Base-by-base conservation (phyloP, 164 flowering plant genomes). In the Tinospora cordifolia region DNA sequence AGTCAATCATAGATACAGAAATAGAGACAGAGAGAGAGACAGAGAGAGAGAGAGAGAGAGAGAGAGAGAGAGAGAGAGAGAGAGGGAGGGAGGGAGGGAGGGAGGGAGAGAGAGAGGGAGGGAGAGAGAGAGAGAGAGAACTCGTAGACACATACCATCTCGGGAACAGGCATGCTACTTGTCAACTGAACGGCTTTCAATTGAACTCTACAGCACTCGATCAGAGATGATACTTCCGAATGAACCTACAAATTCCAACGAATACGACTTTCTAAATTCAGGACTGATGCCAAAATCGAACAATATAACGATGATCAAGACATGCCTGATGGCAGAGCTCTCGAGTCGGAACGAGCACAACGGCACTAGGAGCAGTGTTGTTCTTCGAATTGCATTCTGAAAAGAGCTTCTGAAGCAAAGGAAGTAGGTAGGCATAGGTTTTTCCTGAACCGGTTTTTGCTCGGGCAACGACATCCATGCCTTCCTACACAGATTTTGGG, bases 361-460 rank as follows among this genome's bases (percentile, higher is more conserved):
- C 75, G 0, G 89, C 90, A 41, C 79, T 72, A 0, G 97, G 97
- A 39, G 88, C 92, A 63, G 72, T 80, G 70, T 81, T 80, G 71
- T 81, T 88, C 51, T 62, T 77, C 2, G 83, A 58, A 59, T 72
- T 77, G 10, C 79, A 71, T 51, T 79, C 87, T 5, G 84, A 69
- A 54, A 90, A 85, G 22, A 92, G 83, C 81, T 89, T 95, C 75
- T 95, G 99, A 17, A 95, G 87, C 82, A 92, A 71, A 1, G 99
- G 99, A 27, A 95, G 90, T 10, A 95, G 86, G 68, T 92, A 95
- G 1, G 99, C 97, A 30, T 85, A 88, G 13, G 99, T 95, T 79
- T 95, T 95, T 19, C 99, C 99, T 1, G 99, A 92, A 63, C 99
- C 99, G 6, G 99, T 95, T 76, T 88, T 89, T 2, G 98, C 98